phyloP scores from a whole-genome alignment of 495 filamentous ascomycete species.

The Xylaria cubensis region DNA sequence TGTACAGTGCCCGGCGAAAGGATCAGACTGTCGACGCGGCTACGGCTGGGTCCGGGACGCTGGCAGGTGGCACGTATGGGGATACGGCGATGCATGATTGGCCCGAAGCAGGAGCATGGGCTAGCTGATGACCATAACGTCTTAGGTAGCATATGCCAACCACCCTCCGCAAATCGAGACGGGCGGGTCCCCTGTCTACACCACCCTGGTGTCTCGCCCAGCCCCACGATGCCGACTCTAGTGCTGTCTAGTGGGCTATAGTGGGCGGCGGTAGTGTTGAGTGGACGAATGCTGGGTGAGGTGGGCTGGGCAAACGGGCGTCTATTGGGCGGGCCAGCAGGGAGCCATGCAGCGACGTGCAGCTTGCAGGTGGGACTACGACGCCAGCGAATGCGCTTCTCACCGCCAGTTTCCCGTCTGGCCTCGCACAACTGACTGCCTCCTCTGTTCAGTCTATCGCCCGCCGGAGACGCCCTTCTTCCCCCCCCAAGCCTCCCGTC shows the following conservation, averaged over 20 bases:
- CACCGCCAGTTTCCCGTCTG: slow-evolving; percentile 47
- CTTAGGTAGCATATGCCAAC: slow-evolving; percentile 17
- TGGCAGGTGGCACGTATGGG: slow-evolving; percentile 21
- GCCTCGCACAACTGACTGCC: slow-evolving; percentile 42
- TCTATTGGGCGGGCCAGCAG: slow-evolving; percentile 35
- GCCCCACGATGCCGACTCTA: slow-evolving; percentile 26
- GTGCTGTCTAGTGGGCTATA: not conserved
- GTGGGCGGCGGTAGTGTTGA: not conserved
- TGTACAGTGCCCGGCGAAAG: slow-evolving; percentile 11
- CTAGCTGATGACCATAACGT: slow-evolving; percentile 6
- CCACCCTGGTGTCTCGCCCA: slow-evolving; percentile 24
- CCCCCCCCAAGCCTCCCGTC: slow-evolving; percentile 34
- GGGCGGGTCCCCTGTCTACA: slow-evolving; percentile 9
- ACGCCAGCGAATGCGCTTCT: slow-evolving; percentile 45
- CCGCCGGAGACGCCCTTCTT: slow-evolving; percentile 34
- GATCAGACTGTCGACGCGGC: slow-evolving; percentile 17
- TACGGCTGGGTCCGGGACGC: slow-evolving; percentile 21
- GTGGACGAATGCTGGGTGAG: slow-evolving; percentile 17
- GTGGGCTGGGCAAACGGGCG: slow-evolving; percentile 23
- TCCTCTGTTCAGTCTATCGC: slow-evolving; percentile 36
- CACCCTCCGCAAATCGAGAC: slow-evolving; percentile 23
- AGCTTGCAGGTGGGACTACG: slow-evolving; percentile 45
- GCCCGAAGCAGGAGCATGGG: not conserved
- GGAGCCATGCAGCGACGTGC: slow-evolving; percentile 31
- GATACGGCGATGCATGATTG: slow-evolving; percentile 5